phyloP scores from a whole-genome alignment of 306 rosid species.

The Pueraria montana region DNA sequence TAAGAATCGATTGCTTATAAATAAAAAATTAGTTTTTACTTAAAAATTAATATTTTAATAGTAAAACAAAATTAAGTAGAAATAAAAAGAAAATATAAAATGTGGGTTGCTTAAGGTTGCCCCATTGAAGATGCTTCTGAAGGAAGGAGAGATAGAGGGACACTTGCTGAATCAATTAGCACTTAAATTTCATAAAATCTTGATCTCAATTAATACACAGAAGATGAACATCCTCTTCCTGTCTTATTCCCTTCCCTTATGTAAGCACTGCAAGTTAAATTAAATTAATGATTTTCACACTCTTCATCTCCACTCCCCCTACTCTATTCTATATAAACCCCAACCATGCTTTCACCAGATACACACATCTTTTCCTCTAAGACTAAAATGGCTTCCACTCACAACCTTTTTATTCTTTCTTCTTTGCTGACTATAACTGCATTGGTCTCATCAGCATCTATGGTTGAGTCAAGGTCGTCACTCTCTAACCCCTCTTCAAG shows the following conservation, averaged over 20 bases:
- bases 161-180: neutral
- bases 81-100: too few relatives aligned
- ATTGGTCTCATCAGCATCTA: slow-evolving; percentile 1
- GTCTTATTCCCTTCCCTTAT: neutral
- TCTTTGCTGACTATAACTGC: neutral
- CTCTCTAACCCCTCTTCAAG: neutral
- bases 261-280: neutral
- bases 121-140: too few relatives aligned
- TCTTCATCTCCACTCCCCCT: neutral
- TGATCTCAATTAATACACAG: neutral
- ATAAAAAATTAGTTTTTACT: too few relatives aligned
- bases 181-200: neutral
- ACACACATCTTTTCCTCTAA: neutral
- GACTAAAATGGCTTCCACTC: slow-evolving; percentile 1
- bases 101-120: too few relatives aligned
- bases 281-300: neutral
- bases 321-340: neutral
- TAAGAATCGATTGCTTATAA: too few relatives aligned
- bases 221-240: neutral
- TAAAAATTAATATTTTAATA: too few relatives aligned
- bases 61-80: too few relatives aligned
- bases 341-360: neutral
- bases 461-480: neutral
- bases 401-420: neutral
- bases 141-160: neutral